phyloP scores from a whole-genome alignment of 495 filamentous ascomycete species.

The Penicillium coffeae region DNA sequence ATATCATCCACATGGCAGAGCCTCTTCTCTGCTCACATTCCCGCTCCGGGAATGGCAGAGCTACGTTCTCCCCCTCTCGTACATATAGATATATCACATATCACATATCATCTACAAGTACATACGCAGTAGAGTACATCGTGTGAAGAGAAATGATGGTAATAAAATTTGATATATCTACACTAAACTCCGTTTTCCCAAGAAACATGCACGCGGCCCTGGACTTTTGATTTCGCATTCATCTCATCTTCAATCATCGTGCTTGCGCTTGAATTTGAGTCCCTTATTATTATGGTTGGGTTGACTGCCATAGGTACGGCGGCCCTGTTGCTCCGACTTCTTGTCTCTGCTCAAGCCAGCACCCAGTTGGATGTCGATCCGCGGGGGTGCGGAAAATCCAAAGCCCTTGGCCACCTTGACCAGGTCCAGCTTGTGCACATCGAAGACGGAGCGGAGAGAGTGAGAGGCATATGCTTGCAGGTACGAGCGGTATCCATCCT shows the following conservation, averaged over 20 bases:
- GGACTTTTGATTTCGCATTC: conserved; percentile 14
- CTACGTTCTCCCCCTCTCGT: too few species aligned
- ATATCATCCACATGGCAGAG: background rate
- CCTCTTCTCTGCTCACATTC: background rate
- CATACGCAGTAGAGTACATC: too few species aligned
- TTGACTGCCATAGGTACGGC: conserved; percentile 79
- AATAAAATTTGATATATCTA: conserved; percentile 21
- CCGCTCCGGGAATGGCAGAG: background rate
- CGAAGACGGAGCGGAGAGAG: conserved; percentile 83
- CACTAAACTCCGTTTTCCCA: conserved; percentile 28
- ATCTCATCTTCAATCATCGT: conserved; percentile 25
- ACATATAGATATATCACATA: background rate
- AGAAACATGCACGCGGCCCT: conserved; percentile 25
- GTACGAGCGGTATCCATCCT: conserved; percentile 76
- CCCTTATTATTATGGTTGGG: conserved; percentile 41
- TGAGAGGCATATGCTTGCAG: conserved; percentile 93
- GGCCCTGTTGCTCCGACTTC: conserved; percentile 64
- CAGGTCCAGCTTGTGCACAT: conserved; percentile 89
- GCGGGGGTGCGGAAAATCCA: conserved; percentile 82
- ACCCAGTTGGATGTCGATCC: conserved; percentile 84
- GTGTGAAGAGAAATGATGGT: background rate
- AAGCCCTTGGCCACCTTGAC: conserved; percentile 93
- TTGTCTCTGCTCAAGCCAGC: conserved; percentile 86
- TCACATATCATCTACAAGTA: background rate
- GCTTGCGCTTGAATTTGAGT: conserved; percentile 46